Base-by-base conservation (phyloP, 2,329 filamentous ascomycete species). In the Peltaster fructicola region DNA sequence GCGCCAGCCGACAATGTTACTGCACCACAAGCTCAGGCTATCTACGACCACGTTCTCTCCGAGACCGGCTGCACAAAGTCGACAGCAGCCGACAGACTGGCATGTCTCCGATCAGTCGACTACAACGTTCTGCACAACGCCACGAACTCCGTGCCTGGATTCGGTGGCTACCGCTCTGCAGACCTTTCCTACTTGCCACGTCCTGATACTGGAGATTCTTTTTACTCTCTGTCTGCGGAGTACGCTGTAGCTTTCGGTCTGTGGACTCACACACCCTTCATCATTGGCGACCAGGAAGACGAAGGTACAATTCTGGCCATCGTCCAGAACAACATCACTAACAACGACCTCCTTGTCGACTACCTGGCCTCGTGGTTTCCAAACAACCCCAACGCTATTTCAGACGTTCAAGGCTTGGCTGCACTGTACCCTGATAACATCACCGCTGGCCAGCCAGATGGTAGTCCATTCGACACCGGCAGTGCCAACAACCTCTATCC, bases 201-300 rank as follows among this genome's bases (percentile, higher is more conserved):
- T 0, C 78, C 76, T 0, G 78, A 84, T 23, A 34, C 37, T 1
- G 25, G 31, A 36, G 72, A 73, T 14, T 60, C 43, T 2, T 59
- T 62, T 4, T 57, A 82, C 6, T 61, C 66, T 0, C 54, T 63
- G 2, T 75, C 67, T 5, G 70, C 75, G 0, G 75, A 84, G 1
- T 26, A 60, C 0, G 53, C 78, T 4, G 52, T 63, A 2, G 27
- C 37, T 3, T 39, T 45, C 0, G 68, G 71, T 8, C 58, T 59
- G 32, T 72, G 67, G 33, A 60, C 68, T 6, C 56, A 59, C 8
- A 61, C 73, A 0, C 69, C 69, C 2, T 61, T 73, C 43, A 73
- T 74, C 29, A 63, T 76, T 18, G 76, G 78, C 20, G 65, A 80
- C 41, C 74, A 81, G 47, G 76, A 84, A 54, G 78, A 85, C 42